Evolutionary conservation across 164 flowering plant species (phyloP).

Genomic region (Piper longum): DNA sequence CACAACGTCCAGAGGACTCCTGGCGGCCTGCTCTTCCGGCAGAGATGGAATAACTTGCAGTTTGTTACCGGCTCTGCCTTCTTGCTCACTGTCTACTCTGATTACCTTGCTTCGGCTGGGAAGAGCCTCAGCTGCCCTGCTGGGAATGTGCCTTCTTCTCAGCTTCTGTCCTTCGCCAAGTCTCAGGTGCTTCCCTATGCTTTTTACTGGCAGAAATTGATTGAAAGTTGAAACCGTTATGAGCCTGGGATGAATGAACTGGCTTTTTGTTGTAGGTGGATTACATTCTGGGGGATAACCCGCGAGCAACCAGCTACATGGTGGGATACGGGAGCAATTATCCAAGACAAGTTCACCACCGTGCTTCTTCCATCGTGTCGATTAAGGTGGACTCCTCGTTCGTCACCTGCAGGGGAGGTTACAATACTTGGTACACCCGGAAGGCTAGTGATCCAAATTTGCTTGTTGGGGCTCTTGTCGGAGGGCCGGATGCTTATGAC

Average conservation of each 20-base stretch:
- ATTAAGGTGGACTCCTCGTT: conserved; percentile 47
- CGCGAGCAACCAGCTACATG: conserved; percentile 94
- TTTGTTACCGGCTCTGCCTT: conserved; percentile 82
- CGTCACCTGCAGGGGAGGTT: conserved; percentile 80
- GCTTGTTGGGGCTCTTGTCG: conserved; percentile 77
- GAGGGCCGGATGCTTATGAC: conserved; percentile 94
- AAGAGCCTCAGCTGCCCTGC: conserved; percentile 36
- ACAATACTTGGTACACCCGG: conserved; percentile 67
- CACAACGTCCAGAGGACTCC: conserved; percentile 70
- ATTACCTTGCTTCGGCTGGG: conserved; percentile 51
- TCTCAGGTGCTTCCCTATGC: conserved; percentile 42
- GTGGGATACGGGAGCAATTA: conserved; percentile 87
- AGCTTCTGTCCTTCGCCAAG: conserved; percentile 59
- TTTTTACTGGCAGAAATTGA: background rate
- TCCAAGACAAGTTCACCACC: conserved; percentile 74
- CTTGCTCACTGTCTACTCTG: conserved; percentile 71
- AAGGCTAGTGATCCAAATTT: conserved; percentile 79
- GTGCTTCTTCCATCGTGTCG: conserved; percentile 80
- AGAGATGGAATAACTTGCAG: conserved; percentile 94
- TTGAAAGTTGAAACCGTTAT: background rate
- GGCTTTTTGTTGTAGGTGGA: conserved; percentile 39
- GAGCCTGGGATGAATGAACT: background rate
- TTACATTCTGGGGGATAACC: conserved; percentile 95
- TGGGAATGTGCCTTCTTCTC: conserved; percentile 36
- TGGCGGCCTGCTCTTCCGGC: conserved; percentile 75